Conservation (phyloP, 1,139 yeast genomes). For the Yamadazyma buinensis region DNA sequence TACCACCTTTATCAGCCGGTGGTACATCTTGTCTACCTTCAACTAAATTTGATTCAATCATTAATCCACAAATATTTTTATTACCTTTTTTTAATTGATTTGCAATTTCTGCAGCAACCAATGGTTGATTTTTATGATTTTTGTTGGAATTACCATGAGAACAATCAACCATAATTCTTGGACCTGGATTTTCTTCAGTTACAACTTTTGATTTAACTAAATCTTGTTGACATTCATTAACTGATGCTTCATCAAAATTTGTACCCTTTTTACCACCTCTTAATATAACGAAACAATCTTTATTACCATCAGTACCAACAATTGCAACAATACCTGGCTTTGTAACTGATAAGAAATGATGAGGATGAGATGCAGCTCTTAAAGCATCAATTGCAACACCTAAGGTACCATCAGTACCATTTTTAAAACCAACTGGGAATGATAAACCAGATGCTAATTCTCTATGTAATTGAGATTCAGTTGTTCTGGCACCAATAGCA, state of each 20-base stretch:
- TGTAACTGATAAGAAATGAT: constrained; percentile 90
- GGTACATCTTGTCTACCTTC: constrained; percentile 94
- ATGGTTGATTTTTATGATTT: constrained; percentile 89
- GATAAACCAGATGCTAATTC: constrained; percentile 93
- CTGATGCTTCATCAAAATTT: constrained; percentile 75
- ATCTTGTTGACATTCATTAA: constrained; percentile 63
- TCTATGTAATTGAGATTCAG: constrained; percentile 95
- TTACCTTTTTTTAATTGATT: constrained; percentile 79
- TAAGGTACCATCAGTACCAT: constrained; percentile 92
- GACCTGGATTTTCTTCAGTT: constrained; percentile 41
- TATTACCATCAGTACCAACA: constrained; percentile 91
- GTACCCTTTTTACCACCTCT: constrained; percentile 96
- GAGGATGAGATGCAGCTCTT: constrained; percentile 89
- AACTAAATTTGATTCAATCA: constrained; percentile 89
- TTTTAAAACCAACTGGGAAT: constrained; percentile 96
- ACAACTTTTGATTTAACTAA: constrained; percentile 56
- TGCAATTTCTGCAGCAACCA: constrained; percentile 77
- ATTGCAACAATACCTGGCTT: constrained; percentile 88
- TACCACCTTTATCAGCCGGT: constrained; percentile 56
- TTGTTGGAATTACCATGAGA: constrained; percentile 95
- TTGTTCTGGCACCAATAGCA: constrained; percentile 97
- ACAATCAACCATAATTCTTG: constrained; percentile 94
- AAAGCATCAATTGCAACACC: constrained; percentile 93
- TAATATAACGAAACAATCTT: constrained; percentile 83
- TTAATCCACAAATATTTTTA: constrained; percentile 78